phyloP scores from a whole-genome alignment of 1,139 yeast genomes.

The Lodderomyces beijingensis region DNA sequence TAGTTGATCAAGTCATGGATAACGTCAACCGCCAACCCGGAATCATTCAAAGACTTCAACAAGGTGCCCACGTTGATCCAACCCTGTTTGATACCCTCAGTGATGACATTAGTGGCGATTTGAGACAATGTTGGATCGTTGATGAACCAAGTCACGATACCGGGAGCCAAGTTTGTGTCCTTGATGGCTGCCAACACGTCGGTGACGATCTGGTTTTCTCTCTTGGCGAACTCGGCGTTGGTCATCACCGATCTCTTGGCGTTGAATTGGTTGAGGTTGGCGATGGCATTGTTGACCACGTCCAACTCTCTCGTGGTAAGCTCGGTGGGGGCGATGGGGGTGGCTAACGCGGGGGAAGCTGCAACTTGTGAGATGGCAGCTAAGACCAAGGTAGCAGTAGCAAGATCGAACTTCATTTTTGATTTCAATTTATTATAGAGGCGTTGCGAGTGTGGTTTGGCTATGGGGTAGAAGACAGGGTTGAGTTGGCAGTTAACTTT shows the following conservation, averaged over 20 bases:
- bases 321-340: conserved; percentile 9
- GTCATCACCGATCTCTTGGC: conserved; percentile 28
- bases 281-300: conserved; percentile 25
- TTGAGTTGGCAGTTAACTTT: too few species aligned
- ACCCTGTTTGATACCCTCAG: conserved; percentile 31
- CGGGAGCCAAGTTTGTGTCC: conserved; percentile 37
- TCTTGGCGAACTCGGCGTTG: conserved; percentile 24
- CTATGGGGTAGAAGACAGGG: too few species aligned
- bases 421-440: too few species aligned
- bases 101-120: conserved; percentile 27
- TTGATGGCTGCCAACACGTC: conserved; percentile 38
- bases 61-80: conserved; percentile 33
- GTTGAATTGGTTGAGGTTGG: conserved; percentile 24
- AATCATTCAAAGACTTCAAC: conserved; percentile 39
- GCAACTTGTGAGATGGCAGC: conserved; percentile 24
- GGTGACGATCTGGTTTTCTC: conserved; percentile 43
- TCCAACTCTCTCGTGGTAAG: conserved; percentile 32
- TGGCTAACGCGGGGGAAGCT: conserved; percentile 32
- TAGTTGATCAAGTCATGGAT: conserved; percentile 35
- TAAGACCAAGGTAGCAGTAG: conserved; percentile 30
- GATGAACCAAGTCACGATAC: conserved; percentile 30
- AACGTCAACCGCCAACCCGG: conserved; percentile 41
- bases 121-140: conserved; percentile 30
- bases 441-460: too few species aligned
- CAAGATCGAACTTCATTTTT: conserved; percentile 32